Percentiles rank a stretch among this genome's conserved stretches.
phyloP scores from a whole-genome alignment of 2,329 filamentous ascomycete genomes.

The Leptodontidium sp. region DNA sequence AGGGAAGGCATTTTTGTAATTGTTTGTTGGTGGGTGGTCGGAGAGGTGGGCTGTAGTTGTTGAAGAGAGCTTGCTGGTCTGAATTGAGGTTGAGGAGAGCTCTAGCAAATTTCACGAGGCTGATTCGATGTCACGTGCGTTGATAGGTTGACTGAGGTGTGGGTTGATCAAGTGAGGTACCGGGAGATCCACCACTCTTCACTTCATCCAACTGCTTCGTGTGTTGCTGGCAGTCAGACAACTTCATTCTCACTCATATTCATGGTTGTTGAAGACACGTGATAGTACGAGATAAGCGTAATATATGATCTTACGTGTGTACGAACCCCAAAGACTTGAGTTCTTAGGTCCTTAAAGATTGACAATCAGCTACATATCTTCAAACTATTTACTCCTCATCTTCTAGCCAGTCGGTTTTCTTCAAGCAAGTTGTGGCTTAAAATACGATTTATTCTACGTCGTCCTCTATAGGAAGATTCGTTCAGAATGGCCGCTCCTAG shows the following conservation, averaged over 20 bases:
- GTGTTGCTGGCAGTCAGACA: neutral
- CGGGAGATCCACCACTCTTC: neutral
- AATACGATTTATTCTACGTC: neutral
- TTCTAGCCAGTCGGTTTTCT: neutral
- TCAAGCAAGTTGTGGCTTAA: neutral
- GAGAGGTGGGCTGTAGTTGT: constrained; percentile 18
- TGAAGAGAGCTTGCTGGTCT: constrained; percentile 23
- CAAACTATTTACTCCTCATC: neutral
- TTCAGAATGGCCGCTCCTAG: constrained; percentile 28
- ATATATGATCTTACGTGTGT: constrained; percentile 1
- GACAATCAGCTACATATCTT: no score
- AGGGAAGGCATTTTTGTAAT: constrained; percentile 10
- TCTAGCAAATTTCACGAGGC: constrained; percentile 16
- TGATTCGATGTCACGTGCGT: constrained; percentile 22
- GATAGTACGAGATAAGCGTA: no score
- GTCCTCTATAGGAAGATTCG: neutral
- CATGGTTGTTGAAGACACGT: neutral
- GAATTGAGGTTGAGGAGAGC: neutral
- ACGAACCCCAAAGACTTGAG: neutral
- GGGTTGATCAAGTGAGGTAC: neutral
- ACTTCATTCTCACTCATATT: neutral
- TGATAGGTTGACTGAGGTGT: neutral
- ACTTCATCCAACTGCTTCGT: neutral
- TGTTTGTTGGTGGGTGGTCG: neutral
- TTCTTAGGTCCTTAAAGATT: no score